Base-by-base conservation (phyloP, 352 stramenopile genomes). In the Globisporangium iwayamae region DNA sequence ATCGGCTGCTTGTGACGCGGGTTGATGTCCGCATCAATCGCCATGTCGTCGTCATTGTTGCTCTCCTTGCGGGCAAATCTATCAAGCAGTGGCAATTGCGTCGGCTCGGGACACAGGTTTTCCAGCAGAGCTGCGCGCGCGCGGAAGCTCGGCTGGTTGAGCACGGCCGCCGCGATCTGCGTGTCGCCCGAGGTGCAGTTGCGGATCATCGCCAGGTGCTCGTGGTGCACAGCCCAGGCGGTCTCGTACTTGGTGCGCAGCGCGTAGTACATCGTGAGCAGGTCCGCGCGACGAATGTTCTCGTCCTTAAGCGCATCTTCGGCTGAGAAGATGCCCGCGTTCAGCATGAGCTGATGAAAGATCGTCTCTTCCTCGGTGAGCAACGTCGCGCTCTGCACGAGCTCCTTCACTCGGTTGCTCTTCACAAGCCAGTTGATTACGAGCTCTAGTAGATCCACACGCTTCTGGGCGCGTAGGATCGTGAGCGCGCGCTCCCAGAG, bases 211-310 rank as follows among this genome's bases (percentile, higher is more conserved):
- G 79, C 78, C 14, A 92, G 50, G 60, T 94, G 85, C 57, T 88
- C 78, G 45, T 89, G 81, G 60, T 94, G 85, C 63, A 92, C 80
- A 20, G 73, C 68, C 85, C 85, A 94, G 34, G 85, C 85, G 20
- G 75, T 71, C 48, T 83, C 74, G 65, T 88, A 91, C 68, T 88
- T 81, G 70, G 86, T 82, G 43, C 85, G 71, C 38, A 94, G 71
- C 54, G 87, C 77, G 69, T 92, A 92, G 66, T 92, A 94, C 83
- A 94, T 94, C 41, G 90, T 78, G 4, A 94, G 74, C 65, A 94
- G 72, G 53, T 94, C 85, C 34, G 86, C 78, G 36, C 73, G 79
- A 70, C 83, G 90, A 50, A 91, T 90, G 51, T 76, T 85, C 4
- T 85, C 73, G 43, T 94, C 83, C 10, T 81, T 73, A 6, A 91